phyloP scores from a whole-genome alignment of 2,329 filamentous ascomycete genomes.

The Polychaeton citri region DNA sequence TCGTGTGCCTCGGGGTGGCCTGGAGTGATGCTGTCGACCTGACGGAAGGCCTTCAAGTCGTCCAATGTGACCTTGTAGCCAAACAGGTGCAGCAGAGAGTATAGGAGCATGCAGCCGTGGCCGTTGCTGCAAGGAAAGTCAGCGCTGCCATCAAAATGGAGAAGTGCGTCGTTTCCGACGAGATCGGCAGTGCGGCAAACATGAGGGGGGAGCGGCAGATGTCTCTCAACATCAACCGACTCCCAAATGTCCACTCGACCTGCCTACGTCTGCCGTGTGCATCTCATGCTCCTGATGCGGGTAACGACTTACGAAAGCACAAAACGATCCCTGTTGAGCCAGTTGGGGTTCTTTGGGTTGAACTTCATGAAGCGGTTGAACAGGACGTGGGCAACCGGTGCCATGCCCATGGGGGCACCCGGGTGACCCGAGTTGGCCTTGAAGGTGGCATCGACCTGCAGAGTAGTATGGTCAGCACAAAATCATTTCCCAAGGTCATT shows the following conservation, averaged over 20 bases:
- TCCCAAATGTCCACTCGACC: too few species aligned
- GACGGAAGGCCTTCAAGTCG: constrained; percentile 89
- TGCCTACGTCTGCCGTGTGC: too few species aligned
- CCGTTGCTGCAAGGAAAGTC: constrained; percentile 56
- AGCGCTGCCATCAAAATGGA: too few species aligned
- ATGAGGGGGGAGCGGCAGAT: too few species aligned
- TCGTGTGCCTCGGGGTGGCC: constrained; percentile 96
- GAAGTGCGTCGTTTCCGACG: too few species aligned
- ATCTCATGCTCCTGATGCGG: too few species aligned
- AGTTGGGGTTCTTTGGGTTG: constrained; percentile 98
- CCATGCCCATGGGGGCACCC: constrained; percentile 96
- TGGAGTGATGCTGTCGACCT: constrained; percentile 71
- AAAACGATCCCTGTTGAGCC: constrained; percentile 95
- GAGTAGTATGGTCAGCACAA: too few species aligned
- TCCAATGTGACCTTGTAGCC: constrained; percentile 79
- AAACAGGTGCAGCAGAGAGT: constrained; percentile 93
- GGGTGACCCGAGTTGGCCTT: constrained; percentile 96
- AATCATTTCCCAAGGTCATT: too few species aligned
- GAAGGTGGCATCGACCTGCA: constrained; percentile 90
- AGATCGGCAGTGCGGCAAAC: too few species aligned
- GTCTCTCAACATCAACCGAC: too few species aligned
- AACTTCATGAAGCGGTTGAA: constrained; percentile 99
- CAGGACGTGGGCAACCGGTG: constrained; percentile 87
- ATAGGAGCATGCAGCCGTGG: constrained; percentile 98
- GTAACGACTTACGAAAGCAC: constrained; percentile 97